A percentile compares a stretch with the other conserved stretches of the same genome.
Conservation (phyloP, 352 stramenopile genomes). For the Pythium dissotocum region DNA sequence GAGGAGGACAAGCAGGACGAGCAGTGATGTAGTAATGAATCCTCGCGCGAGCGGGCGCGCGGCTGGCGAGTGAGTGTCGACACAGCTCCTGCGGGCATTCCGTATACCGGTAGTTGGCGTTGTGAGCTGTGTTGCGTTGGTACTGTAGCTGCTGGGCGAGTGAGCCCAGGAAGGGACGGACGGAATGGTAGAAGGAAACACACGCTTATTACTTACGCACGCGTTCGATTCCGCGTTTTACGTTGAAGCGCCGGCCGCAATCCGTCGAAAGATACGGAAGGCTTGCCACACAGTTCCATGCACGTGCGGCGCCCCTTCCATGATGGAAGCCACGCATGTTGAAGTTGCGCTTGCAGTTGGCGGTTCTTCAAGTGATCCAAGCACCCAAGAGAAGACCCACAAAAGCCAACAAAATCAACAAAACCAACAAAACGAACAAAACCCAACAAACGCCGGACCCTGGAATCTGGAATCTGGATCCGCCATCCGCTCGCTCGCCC, state of each 20-base stretch:
- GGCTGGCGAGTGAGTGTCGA: constrained; percentile 5
- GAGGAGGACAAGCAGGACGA: not conserved
- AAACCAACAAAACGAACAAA: not conserved
- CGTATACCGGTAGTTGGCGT: not conserved
- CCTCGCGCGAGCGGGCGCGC: not conserved
- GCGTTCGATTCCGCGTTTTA: not conserved
- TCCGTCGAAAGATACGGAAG: constrained; percentile 8
- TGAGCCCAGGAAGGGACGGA: not conserved
- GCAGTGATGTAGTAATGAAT: too few relatives aligned
- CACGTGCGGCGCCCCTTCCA: constrained; percentile 5
- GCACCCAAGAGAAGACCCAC: not conserved
- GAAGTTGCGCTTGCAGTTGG: constrained; percentile 31
- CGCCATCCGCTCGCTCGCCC: not conserved
- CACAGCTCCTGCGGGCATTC: not conserved
- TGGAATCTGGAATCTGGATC: not conserved
- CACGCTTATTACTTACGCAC: not conserved
- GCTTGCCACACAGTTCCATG: constrained; percentile 10
- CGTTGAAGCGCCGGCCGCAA: not conserved
- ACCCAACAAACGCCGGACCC: not conserved
- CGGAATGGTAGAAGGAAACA: constrained; percentile 1
- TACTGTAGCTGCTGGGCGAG: not conserved
- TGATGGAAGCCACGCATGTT: constrained; percentile 21
- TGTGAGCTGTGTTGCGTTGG: not conserved
- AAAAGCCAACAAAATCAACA: not conserved
- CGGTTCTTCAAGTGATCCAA: constrained; percentile 24